phyloP scores from a whole-genome alignment of 768 basidiomycete genomes.

The Zangia roseola region DNA sequence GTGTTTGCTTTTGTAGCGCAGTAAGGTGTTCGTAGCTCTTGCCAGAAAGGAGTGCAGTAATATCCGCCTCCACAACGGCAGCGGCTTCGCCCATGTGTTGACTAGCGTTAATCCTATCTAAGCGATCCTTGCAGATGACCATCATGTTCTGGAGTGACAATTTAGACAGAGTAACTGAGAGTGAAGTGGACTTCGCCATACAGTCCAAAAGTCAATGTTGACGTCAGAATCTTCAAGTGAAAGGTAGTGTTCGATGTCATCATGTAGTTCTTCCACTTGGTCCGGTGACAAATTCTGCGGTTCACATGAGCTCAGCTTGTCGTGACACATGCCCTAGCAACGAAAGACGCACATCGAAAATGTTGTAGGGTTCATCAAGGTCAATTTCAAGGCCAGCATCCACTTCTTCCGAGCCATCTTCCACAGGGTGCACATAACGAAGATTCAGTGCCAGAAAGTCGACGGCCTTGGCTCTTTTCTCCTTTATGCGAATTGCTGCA shows the following conservation, averaged over 20 bases:
- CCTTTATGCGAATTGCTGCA: constrained; percentile 91
- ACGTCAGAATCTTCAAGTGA: constrained; percentile 78
- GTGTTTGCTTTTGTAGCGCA: constrained; percentile 80
- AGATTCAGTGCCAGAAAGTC: constrained; percentile 97
- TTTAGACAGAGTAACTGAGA: constrained; percentile 3
- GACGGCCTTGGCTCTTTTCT: constrained; percentile 97
- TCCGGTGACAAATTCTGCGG: constrained; percentile 76
- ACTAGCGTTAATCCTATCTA: constrained; percentile 70
- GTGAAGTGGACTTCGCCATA: constrained; percentile 34
- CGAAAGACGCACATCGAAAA: constrained; percentile 74
- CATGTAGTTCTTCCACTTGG: constrained; percentile 91
- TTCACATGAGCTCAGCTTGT: constrained; percentile 7
- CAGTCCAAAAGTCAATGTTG: constrained; percentile 98
- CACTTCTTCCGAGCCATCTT: constrained; percentile 75
- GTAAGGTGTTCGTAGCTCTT: constrained; percentile 86
- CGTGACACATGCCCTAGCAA: neutral
- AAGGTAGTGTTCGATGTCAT: constrained; percentile 92
- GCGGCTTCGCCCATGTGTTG: constrained; percentile 66
- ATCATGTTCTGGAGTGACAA: constrained; percentile 77
- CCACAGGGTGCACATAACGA: constrained; percentile 79
- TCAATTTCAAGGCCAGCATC: constrained; percentile 95
- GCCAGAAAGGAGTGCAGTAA: constrained; percentile 75
- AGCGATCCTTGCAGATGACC: constrained; percentile 89
- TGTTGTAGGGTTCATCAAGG: constrained; percentile 96
- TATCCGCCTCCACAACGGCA: constrained; percentile 81